Percentiles rank a stretch among this genome's conserved stretches.
These are phyloP conservation scores for Diaporthe batatas DNA, from an alignment of 2,329 filamentous ascomycete genomes.

Conservation along the genomic window DNA sequence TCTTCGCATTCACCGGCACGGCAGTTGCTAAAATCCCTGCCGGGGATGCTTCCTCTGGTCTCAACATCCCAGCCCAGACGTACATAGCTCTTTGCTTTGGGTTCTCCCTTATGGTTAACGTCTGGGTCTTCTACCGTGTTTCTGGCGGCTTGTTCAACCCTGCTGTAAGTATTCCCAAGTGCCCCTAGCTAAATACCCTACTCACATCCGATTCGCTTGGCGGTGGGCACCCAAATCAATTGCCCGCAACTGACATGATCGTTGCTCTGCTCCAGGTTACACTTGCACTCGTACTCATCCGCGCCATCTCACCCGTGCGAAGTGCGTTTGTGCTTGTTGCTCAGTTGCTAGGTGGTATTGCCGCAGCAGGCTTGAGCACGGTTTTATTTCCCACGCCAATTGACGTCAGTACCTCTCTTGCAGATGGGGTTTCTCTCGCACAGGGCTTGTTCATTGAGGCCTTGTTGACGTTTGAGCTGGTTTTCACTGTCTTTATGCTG, in stretches of 20 bases:
- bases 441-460: constrained; percentile 77
- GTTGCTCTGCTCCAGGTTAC: constrained; percentile 55
- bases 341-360: constrained; percentile 71
- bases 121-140: constrained; percentile 64
- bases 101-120: constrained; percentile 60
- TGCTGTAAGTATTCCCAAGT: constrained; percentile 39
- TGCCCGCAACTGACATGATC: background rate
- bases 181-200: too few relatives aligned
- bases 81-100: constrained; percentile 59
- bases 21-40: constrained; percentile 44
- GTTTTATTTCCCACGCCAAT: constrained; percentile 67
- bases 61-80: constrained; percentile 43
- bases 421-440: constrained; percentile 61
- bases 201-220: background rate
- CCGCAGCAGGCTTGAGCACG: constrained; percentile 68
- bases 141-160: constrained; percentile 59
- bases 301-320: constrained; percentile 66
- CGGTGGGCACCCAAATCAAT: too few relatives aligned
- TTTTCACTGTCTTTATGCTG: constrained; percentile 76
- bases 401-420: constrained; percentile 68
- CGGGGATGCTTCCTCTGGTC: constrained; percentile 7
- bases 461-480: constrained; percentile 73
- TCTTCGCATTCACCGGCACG: constrained; percentile 56
- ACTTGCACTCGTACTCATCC: constrained; percentile 71
- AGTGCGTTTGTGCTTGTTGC: constrained; percentile 65